A percentile compares a stretch with the other conserved stretches of the same genome.
These are phyloP conservation scores for Russula lepida DNA, from an alignment of 768 basidiomycete species.

Conservation along the genomic window DNA sequence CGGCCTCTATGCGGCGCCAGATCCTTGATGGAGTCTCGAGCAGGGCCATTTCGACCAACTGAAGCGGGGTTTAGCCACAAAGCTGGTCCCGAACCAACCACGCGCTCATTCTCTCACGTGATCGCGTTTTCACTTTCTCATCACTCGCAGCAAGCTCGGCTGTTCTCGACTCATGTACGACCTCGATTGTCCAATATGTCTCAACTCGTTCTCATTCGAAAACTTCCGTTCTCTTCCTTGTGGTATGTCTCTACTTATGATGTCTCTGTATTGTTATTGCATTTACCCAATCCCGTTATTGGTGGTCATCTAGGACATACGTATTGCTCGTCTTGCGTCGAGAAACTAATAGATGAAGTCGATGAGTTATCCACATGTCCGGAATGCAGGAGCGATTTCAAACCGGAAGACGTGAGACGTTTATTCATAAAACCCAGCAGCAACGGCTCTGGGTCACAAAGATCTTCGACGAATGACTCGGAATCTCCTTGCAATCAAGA, in stretches of 20 bases:
- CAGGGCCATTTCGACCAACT: conserved; percentile 17
- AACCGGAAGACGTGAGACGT: not conserved
- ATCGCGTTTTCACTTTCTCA: not conserved
- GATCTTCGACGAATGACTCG: not conserved
- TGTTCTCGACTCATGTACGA: conserved; percentile 1
- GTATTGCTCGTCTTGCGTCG: conserved; percentile 10
- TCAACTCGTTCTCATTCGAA: conserved; percentile 4
- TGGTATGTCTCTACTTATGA: not conserved
- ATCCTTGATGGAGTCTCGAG: conserved; percentile 77
- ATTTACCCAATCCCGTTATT: not conserved
- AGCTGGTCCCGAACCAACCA: not conserved
- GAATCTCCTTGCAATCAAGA: not conserved
- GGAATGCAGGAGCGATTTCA: conserved; percentile 8
- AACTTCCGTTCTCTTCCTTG: conserved; percentile 10
- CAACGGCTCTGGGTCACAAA: not conserved
- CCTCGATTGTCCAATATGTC: conserved; percentile 11
- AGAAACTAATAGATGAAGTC: not conserved
- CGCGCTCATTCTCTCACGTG: conserved; percentile 4
- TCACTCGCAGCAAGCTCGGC: too few species aligned
- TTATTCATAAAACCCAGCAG: not conserved
- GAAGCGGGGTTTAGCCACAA: not conserved
- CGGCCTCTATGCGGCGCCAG: conserved; percentile 72
- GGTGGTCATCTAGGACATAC: conserved; percentile 2
- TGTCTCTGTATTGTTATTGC: not conserved
- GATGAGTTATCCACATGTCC: not conserved